Evolutionary conservation across 1,284 basidiomycete species (phyloP), one percentile per base, ranked within the genome.

Genomic region (Salmacisia buchloeana): DNA sequence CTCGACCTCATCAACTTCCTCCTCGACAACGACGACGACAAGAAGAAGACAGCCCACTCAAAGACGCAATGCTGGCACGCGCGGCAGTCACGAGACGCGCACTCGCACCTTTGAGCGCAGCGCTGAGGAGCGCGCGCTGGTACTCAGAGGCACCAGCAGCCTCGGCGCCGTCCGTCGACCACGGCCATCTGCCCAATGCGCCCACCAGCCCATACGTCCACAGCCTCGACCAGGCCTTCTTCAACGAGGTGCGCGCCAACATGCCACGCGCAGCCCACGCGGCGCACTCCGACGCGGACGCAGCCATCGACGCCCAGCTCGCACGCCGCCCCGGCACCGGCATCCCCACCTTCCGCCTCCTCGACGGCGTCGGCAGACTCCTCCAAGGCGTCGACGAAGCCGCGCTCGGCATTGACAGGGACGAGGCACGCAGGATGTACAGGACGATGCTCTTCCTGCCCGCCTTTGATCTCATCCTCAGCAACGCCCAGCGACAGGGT

Each of bases 401-500:
- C 6, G 64, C 63, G 64, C 59, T 76, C 62, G 59, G n/a, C n/a
- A 67, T 76, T 57, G 41, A 46, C 31, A 13, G 72, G 57, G 57
- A 63, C 10, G 72, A 75, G 56, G 74, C 73, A 6, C 65, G 73
- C 63, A 66, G 66, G 45, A 76, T 76, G 61, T 75, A 75, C 60
- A 39, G 56, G 12, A 69, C 61, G 46, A 75, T 76, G 74, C 60
- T 71, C 29, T 62, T 92, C 25, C 83, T 94, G 43, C 92, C 92
- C 0, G 86, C 87, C 36, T 83, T 94, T 75, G 92, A 96, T 81
- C 92, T 88, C 69, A 83, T 94, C 29, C 83, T 96, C 23, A 91
- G 93, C 82, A 94, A 93, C 74, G 87, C 93, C 2, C 92, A 96
- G 79, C 85, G 92, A 18, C 92, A 96, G 81, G 92, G 92, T 31